phyloP scores from a whole-genome alignment of 176 grass and related monocot species.

The Puya raimondii region DNA sequence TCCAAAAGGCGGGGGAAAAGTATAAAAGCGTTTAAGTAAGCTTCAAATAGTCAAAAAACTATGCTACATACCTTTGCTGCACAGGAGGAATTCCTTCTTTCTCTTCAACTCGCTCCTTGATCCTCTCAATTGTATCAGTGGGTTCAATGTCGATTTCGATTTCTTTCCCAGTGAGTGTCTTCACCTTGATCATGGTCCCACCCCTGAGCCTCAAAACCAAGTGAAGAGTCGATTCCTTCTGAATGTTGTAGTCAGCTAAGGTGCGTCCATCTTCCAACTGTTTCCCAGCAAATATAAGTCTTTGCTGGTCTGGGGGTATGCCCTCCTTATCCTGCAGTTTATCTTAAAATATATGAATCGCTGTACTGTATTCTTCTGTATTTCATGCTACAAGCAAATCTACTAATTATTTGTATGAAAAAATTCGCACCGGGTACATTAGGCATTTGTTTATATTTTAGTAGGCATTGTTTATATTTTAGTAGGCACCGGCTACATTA shows the following conservation, averaged over 20 bases:
- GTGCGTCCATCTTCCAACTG: conserved; percentile 79
- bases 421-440: too few relatives aligned
- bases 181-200: conserved; percentile 94
- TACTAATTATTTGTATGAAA: too few relatives aligned
- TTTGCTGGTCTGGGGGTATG: conserved; percentile 75
- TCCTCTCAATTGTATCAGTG: conserved; percentile 68
- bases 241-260: conserved; percentile 85
- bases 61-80: conserved; percentile 60
- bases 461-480: too few relatives aligned
- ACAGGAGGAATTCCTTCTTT: conserved; percentile 96
- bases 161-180: conserved; percentile 85
- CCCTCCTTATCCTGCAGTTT: conserved; percentile 69
- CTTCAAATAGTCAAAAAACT: background rate
- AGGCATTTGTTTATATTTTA: too few relatives aligned
- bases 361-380: too few relatives aligned
- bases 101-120: conserved; percentile 96
- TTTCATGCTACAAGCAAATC: too few relatives aligned
- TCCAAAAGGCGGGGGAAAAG: background rate
- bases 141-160: conserved; percentile 89
- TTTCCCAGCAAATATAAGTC: conserved; percentile 79
- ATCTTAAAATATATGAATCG: background rate
- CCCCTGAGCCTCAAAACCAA: conserved; percentile 80
- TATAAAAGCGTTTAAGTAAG: background rate
- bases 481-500: too few relatives aligned
- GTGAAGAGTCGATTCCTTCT: conserved; percentile 87